Evolutionary conservation across 768 basidiomycete genomes (phyloP), one percentile per base, ranked within the genome.

Genomic region (Rhodotorula taiwanensis): DNA sequence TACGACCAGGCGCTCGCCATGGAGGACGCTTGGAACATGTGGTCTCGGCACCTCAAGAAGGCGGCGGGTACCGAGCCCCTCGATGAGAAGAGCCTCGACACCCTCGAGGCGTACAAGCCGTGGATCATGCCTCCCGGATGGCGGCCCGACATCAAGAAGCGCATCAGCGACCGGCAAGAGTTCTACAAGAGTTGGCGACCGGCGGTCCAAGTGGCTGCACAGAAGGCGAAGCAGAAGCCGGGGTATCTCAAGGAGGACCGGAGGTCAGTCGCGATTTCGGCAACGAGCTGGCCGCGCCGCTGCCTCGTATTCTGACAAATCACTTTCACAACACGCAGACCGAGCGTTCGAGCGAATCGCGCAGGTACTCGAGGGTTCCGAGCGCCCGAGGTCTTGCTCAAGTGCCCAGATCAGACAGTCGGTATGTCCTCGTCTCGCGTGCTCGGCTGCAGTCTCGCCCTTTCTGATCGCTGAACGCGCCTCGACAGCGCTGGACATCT

Each of bases 281-380:
- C 8, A n/a, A 55, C 10, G 23, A 25, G 30, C 21, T 18, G 51
- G 61, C 30, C 20, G 31, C 27, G 39, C 53, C 42, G 47, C 34
- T 44, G 14, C 31, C 18, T 39, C 33, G n/a, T n/a, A n/a, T n/a
- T n/a, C n/a, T n/a, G n/a, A n/a, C n/a, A n/a, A n/a, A n/a, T n/a
- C n/a, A 6, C 48, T 41, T 18, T 41, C 39, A n/a, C 11, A 41
- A 18, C 39, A 41, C 39, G 14, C 60, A 88, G 88, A 69, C 88
- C 89, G 2, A 79, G 80, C 43, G 87, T 89, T 55, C 93, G 93
- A 75, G 92, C 95, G 5, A 98, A 97, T 73, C 83, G 95, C 52
- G 95, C 95, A 2, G 95, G 95, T 6, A 99, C 95, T 18, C 79
- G 95, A 71, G 95, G 95, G 0, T 99, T 99, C 75, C 83, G 95